Base-by-base conservation (phyloP, 345 rosid species). In the Salix koriyanagi region DNA sequence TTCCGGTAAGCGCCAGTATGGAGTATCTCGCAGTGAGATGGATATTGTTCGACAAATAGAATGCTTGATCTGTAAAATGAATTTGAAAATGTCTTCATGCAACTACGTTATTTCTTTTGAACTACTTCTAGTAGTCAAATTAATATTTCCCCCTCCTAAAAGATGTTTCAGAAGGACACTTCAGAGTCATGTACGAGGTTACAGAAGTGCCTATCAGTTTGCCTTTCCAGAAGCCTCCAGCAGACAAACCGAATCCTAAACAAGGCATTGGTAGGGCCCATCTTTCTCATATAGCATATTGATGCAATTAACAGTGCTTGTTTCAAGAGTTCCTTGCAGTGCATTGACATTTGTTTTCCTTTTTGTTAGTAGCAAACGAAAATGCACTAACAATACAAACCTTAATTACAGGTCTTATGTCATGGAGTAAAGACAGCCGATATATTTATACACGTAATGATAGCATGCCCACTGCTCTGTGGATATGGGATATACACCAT, bases 381-480 rank as follows among this genome's bases (percentile, higher is more conserved):
- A 36, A 5, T 65, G 19, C 21, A 56, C 39, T 34, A 66, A 44
- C 32, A 73, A 75, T n/a, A 32, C 61, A 62, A 69, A 75, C 42
- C 61, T 74, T 46, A 50, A 56, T 73, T 60, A 23, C 87, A 96
- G 99, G 98, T 75, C 90, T 93, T 73, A 73, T 93, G 83, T 92
- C 98, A 14, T 96, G 99, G 99, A 96, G 98, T 91, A 89, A 79
- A 42, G 98, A 93, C 74, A 91, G 97, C 86, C 94, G 81, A 64
- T 96, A 88, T 77, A 86, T 92, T 44, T 93, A 91, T 77, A 93
- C 98, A 68, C 90, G 97, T 9, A 96, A 90, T 48, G 99, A 95
- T 72, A 90, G 92, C 81, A 90, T 95, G 99, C 98, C 95, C 0
- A 90, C 92, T 70, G 89, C 89, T 68, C 80, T 96, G 23, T 96